These are phyloP conservation scores for Orbilia oligospora DNA, from an alignment of 2,329 filamentous ascomycete genomes.

Conservation along the genomic window DNA sequence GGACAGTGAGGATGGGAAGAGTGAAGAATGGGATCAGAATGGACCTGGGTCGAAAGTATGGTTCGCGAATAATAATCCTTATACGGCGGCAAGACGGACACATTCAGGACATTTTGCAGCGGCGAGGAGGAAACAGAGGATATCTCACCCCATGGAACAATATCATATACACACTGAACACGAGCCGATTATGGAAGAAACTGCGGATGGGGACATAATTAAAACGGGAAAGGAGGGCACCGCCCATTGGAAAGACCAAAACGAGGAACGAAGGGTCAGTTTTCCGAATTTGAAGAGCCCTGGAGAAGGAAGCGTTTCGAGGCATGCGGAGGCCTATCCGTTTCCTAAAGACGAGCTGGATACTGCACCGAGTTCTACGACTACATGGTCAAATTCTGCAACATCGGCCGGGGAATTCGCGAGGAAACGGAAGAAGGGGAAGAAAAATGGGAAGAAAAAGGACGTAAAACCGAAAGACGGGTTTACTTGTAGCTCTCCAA, in stretches of 20 bases:
- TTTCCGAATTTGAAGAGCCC: conserved; percentile 27
- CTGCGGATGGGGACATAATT: conserved; percentile 7
- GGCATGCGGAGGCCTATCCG: conserved; percentile 44
- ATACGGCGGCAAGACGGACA: conserved; percentile 53
- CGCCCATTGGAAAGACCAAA: conserved; percentile 3
- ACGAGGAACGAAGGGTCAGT: not conserved
- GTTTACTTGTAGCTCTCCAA: conserved; percentile 32
- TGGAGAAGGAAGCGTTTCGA: not conserved
- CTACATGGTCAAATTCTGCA: conserved; percentile 56
- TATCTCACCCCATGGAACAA: conserved; percentile 24
- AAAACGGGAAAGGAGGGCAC: not conserved
- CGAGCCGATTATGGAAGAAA: conserved; percentile 46
- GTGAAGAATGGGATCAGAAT: not conserved
- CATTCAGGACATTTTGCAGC: conserved; percentile 50
- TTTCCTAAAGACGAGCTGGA: conserved; percentile 34
- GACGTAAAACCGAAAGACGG: conserved; percentile 2
- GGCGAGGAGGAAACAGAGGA: conserved; percentile 36
- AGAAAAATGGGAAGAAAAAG: conserved; percentile 30
- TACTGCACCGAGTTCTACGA: conserved; percentile 37
- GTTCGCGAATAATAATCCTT: conserved; percentile 56
- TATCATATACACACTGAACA: conserved; percentile 25
- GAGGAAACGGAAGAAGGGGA: conserved; percentile 17
- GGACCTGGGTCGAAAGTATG: conserved; percentile 36
- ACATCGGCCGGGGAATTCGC: conserved; percentile 50
- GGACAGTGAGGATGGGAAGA: not conserved